Base-by-base conservation (phyloP, 495 filamentous ascomycete species). In the Pyrenula massariospora region DNA sequence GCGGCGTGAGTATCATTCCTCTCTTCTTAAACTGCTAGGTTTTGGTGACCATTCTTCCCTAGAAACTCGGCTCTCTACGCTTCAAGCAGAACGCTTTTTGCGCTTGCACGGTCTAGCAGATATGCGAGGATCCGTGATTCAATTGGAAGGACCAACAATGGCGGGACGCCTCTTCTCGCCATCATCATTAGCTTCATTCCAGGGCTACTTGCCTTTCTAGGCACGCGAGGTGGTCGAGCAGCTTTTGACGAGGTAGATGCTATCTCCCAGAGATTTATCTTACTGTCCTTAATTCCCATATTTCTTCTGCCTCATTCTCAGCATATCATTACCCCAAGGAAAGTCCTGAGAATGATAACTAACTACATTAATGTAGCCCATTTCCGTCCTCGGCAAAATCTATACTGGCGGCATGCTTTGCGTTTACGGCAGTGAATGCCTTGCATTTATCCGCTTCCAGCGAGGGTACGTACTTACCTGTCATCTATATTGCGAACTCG, bases 391-490 rank as follows among this genome's bases (percentile, higher is more conserved):
- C 3, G 25, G 63, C 25, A 63, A 62, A 2, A 62, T 76, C 51
- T 68, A 61, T 47, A 68, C 68, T 1, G 65, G 72, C 1, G 31
- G 31, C 31, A 42, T 75, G 10, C 50, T 70, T 2, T 68, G 72
- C 48, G 64, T 73, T 21, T 76, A 72, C 60, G 65, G 65, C n/a
- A 67, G 66, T 20, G 63, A 75, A 62, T 76, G 71, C 52, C 56
- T 69, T 48, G 73, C 73, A n/a, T 76, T 73, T 42, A 63, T 76
- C 24, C 65, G 71, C 21, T 76, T 69, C 54, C 62, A 68, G 53
- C 36, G 61, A 42, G 70, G 70, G 73, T 72, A 31, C 56, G 64
- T 25, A 10, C 1, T 15, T 5, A 5, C 31, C 31, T n/a, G n/a
- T n/a, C n/a, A n/a, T n/a, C 22, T 25, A 50, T 23, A n/a, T n/a